Evolutionary conservation across 2,329 filamentous ascomycete genomes (phyloP), one percentile per base, ranked within the genome.

Genomic region (Calonectria henricotiae): DNA sequence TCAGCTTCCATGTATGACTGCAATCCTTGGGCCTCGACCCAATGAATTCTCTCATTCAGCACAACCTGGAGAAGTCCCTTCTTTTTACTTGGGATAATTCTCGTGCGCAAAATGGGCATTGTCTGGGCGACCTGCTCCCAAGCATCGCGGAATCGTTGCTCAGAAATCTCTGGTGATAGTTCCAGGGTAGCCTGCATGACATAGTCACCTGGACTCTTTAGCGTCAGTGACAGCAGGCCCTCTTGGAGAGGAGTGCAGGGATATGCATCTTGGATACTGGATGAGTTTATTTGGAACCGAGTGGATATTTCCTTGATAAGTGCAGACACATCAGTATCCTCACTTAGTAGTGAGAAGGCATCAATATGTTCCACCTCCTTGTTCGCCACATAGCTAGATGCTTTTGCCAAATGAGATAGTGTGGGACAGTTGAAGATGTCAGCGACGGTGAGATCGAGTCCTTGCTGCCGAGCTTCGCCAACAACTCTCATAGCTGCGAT

Each of bases 401-500:
- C 5, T 1, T 54, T 13, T 5, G 49, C 27, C 8, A 54, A 13
- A 37, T 12, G 17, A 13, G 17, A 37, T 15, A 55, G 20, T 1
- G 49, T 55, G 30, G 39, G 70, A 8, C 49, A 30, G 17, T 32
- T 63, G 17, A 72, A 74, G 30, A 75, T 49, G 32, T 76, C 73
- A 32, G 68, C 58, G 1, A 75, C 62, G 1, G 41, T 27, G 1
- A 76, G 5, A 4, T 43, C 20, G 4, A 75, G 67, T 9, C 71
- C 66, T 12, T 62, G 37, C 5, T 68, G 63, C 3, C 71, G 70
- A 4, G 65, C 68, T 3, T 68, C 61, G 1, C 49, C 67, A 3
- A 73, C 86, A 3, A 88, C 74, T 67, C 83, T 85, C 83, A 88
- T 89, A 0, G 86, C 86, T 0, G 81, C 74, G 2, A 88, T 82